phyloP scores from a whole-genome alignment of 495 filamentous ascomycete genomes.

The Letharia lupina region DNA sequence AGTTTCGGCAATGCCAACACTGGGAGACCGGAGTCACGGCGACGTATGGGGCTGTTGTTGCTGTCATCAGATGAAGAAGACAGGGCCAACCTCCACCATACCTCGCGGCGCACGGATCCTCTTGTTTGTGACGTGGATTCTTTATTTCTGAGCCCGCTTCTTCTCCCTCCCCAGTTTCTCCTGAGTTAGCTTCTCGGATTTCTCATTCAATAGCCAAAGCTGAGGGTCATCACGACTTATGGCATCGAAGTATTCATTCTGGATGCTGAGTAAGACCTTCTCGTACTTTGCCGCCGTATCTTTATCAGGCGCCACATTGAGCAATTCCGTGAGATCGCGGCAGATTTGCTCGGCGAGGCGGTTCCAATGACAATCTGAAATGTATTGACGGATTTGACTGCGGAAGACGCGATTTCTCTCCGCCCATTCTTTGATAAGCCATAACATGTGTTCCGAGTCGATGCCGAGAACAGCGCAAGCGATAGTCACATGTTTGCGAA shows the following conservation, averaged over 20 bases:
- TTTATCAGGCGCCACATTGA: conserved; percentile 18
- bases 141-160: conserved; percentile 17
- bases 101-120: not conserved
- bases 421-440: conserved; percentile 20
- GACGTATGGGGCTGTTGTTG: not conserved
- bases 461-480: conserved; percentile 15
- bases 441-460: conserved; percentile 14
- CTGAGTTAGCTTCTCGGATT: conserved; percentile 11
- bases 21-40: not conserved
- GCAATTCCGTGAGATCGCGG: conserved; percentile 19
- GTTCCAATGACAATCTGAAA: conserved; percentile 15
- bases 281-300: conserved; percentile 19
- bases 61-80: not conserved
- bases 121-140: not conserved
- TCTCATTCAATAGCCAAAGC: conserved; percentile 16
- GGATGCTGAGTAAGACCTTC: conserved; percentile 18
- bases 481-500: conserved; percentile 10
- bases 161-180: conserved; percentile 14
- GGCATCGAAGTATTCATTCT: conserved; percentile 15
- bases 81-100: not conserved
- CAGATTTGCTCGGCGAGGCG: conserved; percentile 17
- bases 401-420: conserved; percentile 17
- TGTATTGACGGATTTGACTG: conserved; percentile 14
- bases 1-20: not conserved
- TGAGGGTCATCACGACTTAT: conserved; percentile 14